Conservation (phyloP, 352 stramenopile species). For the Phytophthora podocarpi region DNA sequence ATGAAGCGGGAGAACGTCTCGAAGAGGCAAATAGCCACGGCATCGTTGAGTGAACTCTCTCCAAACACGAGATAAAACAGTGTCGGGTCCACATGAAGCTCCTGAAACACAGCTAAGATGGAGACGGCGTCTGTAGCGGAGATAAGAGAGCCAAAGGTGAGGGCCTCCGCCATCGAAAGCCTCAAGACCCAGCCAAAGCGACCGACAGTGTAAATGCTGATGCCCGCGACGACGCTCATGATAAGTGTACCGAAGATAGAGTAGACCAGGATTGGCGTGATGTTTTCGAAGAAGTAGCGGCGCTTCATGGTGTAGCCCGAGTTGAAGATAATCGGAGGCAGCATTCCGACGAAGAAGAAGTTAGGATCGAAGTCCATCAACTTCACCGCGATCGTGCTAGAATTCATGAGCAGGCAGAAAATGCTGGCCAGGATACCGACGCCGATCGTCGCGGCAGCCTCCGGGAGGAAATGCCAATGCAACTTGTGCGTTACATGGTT, state of each 20-base stretch:
- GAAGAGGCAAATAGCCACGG: slow-evolving; percentile 94
- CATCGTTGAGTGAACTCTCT: slow-evolving; percentile 95
- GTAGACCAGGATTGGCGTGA: slow-evolving; percentile 90
- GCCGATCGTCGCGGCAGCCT: slow-evolving; percentile 70
- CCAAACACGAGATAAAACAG: slow-evolving; percentile 97
- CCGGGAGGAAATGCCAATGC: slow-evolving; percentile 76
- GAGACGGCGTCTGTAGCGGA: slow-evolving; percentile 94
- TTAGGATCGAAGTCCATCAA: slow-evolving; percentile 91
- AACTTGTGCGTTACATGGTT: slow-evolving; percentile 81
- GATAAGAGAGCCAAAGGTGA: slow-evolving; percentile 93
- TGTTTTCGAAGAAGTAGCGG: slow-evolving; percentile 93
- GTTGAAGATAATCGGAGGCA: slow-evolving; percentile 96
- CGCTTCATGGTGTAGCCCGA: slow-evolving; percentile 92
- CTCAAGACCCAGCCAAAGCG: slow-evolving; percentile 70
- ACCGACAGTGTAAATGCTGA: slow-evolving; percentile 75
- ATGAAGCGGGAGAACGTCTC: slow-evolving; percentile 94
- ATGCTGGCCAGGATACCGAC: slow-evolving; percentile 65
- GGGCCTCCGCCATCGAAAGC: slow-evolving; percentile 86
- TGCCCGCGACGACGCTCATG: slow-evolving; percentile 86
- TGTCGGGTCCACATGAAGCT: slow-evolving; percentile 88
- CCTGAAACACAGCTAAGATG: slow-evolving; percentile 92
- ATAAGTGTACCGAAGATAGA: slow-evolving; percentile 91
- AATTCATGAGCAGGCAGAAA: slow-evolving; percentile 63
- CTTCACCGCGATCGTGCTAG: slow-evolving; percentile 67
- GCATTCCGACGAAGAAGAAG: slow-evolving; percentile 93